Evolutionary conservation across 2,329 filamentous ascomycete species (phyloP).

Genomic region (Dothidotthia symphoricarpi): DNA sequence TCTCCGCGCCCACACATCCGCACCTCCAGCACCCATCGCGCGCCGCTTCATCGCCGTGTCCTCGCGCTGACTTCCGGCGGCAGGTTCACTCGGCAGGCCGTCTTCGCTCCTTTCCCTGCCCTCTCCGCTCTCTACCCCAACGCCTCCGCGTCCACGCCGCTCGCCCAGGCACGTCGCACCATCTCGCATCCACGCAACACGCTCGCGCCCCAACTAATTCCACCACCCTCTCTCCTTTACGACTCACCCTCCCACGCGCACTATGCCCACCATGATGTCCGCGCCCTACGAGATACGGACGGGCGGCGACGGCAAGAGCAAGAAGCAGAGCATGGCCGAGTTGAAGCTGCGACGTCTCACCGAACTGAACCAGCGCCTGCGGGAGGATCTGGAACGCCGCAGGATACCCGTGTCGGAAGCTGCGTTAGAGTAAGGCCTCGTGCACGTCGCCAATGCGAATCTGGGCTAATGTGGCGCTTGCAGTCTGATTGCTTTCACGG

Average conservation of each 20-base stretch:
- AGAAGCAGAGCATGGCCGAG: conserved; percentile 99
- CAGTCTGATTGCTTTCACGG: conserved; percentile 97
- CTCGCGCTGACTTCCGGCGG: conserved; percentile 29
- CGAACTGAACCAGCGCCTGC: conserved; percentile 92
- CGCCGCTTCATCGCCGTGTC: conserved; percentile 25
- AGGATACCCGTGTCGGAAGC: conserved; percentile 95
- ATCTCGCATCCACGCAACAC: conserved; percentile 16
- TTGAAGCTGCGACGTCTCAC: conserved; percentile 94
- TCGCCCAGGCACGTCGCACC: conserved; percentile 33
- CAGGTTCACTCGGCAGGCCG: conserved; percentile 29
- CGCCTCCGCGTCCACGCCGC: conserved; percentile 21
- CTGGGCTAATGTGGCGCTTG: conserved; percentile 22
- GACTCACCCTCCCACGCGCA: conserved; percentile 4
- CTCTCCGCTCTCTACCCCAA: conserved; percentile 21
- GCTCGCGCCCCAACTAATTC: conserved; percentile 24
- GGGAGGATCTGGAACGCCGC: conserved; percentile 93
- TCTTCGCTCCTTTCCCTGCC: conserved; percentile 36
- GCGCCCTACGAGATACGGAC: conserved; percentile 65
- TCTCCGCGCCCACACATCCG: conserved; percentile 8
- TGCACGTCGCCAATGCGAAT: not conserved
- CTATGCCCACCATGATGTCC: conserved; percentile 51
- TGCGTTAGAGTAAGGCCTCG: conserved; percentile 54
- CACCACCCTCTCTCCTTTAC: conserved; percentile 15
- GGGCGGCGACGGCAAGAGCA: conserved; percentile 71
- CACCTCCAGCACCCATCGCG: conserved; percentile 23